These are phyloP conservation scores for Musa beccarii DNA, from an alignment of 176 grass and related monocot genomes.

Conservation along the genomic window DNA sequence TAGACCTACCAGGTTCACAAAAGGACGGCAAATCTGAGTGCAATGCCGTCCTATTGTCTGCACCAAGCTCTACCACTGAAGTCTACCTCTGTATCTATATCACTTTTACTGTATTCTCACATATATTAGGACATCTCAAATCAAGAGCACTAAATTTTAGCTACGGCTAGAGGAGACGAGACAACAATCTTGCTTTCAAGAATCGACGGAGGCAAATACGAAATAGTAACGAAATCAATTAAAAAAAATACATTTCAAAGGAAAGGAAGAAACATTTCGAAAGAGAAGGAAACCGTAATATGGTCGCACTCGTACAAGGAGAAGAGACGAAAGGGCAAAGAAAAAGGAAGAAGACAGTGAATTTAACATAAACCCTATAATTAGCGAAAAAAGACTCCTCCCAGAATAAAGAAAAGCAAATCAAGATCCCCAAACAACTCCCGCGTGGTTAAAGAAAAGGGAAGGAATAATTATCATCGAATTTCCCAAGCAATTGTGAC, in stretches of 20 bases:
- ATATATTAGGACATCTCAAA: too few species aligned
- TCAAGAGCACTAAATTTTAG: too few species aligned
- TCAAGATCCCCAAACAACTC: background rate
- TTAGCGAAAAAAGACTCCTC: background rate
- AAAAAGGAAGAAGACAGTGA: background rate
- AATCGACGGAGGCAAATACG: background rate
- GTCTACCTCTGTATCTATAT: background rate
- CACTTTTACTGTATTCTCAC: background rate
- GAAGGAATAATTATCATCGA: background rate
- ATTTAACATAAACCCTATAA: background rate
- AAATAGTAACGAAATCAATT: background rate
- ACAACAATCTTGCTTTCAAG: background rate
- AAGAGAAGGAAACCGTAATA: too few species aligned
- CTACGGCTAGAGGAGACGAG: background rate
- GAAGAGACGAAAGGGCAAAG: background rate
- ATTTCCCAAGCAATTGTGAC: background rate
- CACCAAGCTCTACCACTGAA: background rate
- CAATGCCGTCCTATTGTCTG: background rate
- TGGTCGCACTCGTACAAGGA: too few species aligned
- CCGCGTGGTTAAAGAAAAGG: background rate
- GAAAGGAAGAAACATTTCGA: too few species aligned
- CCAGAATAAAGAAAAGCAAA: constrained; percentile 4
- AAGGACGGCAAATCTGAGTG: background rate
- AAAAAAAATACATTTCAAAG: background rate
- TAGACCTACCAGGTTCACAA: background rate